Evolutionary conservation across 768 basidiomycete species (phyloP).

Genomic region (Boletus subparvulus): DNA sequence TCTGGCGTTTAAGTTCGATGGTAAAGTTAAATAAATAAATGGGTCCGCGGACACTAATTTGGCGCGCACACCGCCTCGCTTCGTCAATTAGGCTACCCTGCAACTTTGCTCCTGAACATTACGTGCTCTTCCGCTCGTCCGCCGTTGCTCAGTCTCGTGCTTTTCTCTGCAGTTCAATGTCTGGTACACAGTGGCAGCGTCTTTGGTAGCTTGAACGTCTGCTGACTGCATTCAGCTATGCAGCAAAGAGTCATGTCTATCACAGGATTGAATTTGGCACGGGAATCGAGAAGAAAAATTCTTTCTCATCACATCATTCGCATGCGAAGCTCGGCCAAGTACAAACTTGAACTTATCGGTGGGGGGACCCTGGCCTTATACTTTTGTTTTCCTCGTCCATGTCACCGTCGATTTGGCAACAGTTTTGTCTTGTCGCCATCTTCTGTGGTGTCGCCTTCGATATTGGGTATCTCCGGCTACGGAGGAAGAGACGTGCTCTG

Average conservation of each 20-base stretch:
- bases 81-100: background rate
- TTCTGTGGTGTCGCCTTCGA: constrained; percentile 9
- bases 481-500: constrained; percentile 2
- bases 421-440: constrained; percentile 9
- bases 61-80: background rate
- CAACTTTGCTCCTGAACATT: background rate
- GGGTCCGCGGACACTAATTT: background rate
- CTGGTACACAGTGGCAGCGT: background rate
- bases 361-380: too few species aligned
- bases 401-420: constrained; percentile 7
- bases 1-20: too few species aligned
- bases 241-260: background rate
- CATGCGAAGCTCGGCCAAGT: background rate
- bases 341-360: background rate
- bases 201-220: background rate
- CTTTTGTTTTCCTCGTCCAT: background rate
- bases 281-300: background rate
- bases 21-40: background rate
- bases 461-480: background rate
- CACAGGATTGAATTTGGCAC: background rate
- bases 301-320: background rate
- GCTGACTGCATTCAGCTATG: background rate
- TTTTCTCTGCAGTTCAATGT: background rate
- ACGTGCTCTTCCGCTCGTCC: background rate
- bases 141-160: background rate